Percentiles rank a stretch among this genome's conserved stretches.
These are phyloP conservation scores for Volvox africanus DNA, from an alignment of 139 green algal species.

Conservation along the genomic window DNA sequence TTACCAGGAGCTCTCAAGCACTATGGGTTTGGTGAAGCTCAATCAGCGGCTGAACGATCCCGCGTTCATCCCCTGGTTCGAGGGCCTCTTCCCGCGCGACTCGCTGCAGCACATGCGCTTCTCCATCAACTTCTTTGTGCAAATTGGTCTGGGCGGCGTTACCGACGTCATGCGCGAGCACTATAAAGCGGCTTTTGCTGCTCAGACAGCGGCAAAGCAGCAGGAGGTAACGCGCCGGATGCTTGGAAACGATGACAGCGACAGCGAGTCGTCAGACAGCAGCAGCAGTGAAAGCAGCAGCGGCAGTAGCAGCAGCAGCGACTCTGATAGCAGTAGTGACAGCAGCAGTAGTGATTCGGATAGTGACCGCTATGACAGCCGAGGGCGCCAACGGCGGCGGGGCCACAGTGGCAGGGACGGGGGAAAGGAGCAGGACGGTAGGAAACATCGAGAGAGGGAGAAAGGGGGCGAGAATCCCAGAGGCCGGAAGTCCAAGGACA, in stretches of 20 bases:
- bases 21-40: conserved; percentile 89
- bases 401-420: background rate
- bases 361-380: conserved; percentile 9
- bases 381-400: background rate
- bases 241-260: background rate
- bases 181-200: conserved; percentile 71
- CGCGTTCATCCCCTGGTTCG: conserved; percentile 72
- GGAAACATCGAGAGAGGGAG: background rate
- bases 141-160: conserved; percentile 96
- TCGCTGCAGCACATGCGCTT: conserved; percentile 93
- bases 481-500: background rate
- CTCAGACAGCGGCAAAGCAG: conserved; percentile 50
- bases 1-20: conserved; percentile 91
- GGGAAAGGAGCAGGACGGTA: background rate
- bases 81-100: conserved; percentile 93
- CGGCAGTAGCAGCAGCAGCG: conserved; percentile 22
- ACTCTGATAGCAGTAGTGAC: background rate
- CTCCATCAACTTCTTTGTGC: conserved; percentile 99
- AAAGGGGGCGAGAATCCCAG: background rate
- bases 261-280: background rate
- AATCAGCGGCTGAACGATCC: conserved; percentile 90
- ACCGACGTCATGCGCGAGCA: conserved; percentile 92
- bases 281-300: conserved; percentile 22
- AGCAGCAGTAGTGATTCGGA: background rate
- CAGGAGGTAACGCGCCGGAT: conserved; percentile 8